These are phyloP conservation scores for Piloderma croceum DNA, from an alignment of 768 basidiomycete genomes.

Conservation along the genomic window DNA sequence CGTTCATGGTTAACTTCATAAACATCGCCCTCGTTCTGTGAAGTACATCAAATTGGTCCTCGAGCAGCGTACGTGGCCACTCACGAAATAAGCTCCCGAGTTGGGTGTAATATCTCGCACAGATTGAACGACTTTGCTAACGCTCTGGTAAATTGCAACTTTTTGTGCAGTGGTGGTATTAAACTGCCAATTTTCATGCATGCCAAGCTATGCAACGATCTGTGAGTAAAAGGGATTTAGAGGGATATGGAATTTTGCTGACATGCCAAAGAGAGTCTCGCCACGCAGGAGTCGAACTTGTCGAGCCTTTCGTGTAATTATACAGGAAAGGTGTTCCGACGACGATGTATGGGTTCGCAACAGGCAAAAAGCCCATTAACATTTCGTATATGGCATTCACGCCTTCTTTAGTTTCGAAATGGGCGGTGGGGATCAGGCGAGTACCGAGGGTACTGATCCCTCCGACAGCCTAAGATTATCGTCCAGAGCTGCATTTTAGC, in stretches of 20 bases:
- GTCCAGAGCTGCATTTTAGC: constrained; percentile 3
- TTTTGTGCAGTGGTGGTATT: constrained; percentile 15
- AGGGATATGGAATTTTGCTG: no score
- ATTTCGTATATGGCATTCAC: constrained; percentile 14
- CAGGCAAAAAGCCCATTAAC: constrained; percentile 10
- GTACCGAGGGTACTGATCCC: no score
- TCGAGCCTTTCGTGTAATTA: constrained; percentile 11
- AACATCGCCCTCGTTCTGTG: constrained; percentile 30
- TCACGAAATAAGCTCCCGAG: constrained; percentile 28
- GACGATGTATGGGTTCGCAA: constrained; percentile 13
- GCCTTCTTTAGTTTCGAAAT: constrained; percentile 19
- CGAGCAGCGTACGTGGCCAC: constrained; percentile 3
- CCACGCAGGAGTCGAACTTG: constrained; percentile 21
- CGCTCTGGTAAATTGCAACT: constrained; percentile 5
- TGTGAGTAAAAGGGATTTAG: no score
- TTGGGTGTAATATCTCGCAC: constrained; percentile 9
- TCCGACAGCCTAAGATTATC: no score
- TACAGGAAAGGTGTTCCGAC: constrained; percentile 15
- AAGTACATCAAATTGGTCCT: neutral
- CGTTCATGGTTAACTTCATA: constrained; percentile 28
- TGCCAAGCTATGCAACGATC: no score
- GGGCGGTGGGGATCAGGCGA: constrained; percentile 22
- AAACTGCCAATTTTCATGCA: constrained; percentile 8
- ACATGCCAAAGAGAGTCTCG: constrained; percentile 19
- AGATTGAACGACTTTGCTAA: constrained; percentile 4